These are phyloP conservation scores for Ceratocystis huliohia DNA, from an alignment of 2,329 filamentous ascomycete species.

Conservation along the genomic window DNA sequence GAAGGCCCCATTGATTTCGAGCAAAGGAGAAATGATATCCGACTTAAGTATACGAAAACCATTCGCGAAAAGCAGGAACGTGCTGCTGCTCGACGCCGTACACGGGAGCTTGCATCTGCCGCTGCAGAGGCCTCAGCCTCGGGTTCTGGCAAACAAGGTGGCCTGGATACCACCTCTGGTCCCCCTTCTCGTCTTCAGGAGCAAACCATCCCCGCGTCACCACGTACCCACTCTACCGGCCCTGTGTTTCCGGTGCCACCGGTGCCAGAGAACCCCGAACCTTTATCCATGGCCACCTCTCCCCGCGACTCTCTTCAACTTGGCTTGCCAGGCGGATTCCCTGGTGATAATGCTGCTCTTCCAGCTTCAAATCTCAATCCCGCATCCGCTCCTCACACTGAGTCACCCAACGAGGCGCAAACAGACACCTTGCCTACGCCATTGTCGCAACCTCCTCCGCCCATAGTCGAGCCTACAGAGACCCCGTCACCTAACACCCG, in stretches of 20 bases:
- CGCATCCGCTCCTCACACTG: conserved; percentile 51
- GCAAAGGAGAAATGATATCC: conserved; percentile 66
- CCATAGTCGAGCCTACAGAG: conserved; percentile 6
- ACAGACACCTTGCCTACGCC: conserved; percentile 4
- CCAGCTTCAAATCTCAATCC: background rate
- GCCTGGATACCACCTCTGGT: background rate
- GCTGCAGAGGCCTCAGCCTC: conserved; percentile 22
- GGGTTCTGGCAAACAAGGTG: conserved; percentile 19
- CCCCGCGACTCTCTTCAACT: conserved; percentile 20
- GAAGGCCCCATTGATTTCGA: conserved; percentile 74
- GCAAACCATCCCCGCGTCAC: background rate
- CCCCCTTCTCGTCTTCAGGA: background rate
- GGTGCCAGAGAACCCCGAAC: background rate
- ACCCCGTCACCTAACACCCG: background rate
- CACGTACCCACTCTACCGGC: background rate
- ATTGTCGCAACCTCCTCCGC: conserved; percentile 4
- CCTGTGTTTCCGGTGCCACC: background rate
- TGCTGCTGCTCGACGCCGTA: conserved; percentile 40
- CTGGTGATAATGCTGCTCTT: conserved; percentile 30
- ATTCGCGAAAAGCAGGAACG: conserved; percentile 47
- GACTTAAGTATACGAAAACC: conserved; percentile 75
- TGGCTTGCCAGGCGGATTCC: conserved; percentile 49
- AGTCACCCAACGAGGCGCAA: conserved; percentile 50
- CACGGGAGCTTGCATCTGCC: conserved; percentile 35
- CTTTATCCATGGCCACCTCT: background rate